Evolutionary conservation across 805 yeast genomes (phyloP).

Genomic region (Spathaspora boniae): DNA sequence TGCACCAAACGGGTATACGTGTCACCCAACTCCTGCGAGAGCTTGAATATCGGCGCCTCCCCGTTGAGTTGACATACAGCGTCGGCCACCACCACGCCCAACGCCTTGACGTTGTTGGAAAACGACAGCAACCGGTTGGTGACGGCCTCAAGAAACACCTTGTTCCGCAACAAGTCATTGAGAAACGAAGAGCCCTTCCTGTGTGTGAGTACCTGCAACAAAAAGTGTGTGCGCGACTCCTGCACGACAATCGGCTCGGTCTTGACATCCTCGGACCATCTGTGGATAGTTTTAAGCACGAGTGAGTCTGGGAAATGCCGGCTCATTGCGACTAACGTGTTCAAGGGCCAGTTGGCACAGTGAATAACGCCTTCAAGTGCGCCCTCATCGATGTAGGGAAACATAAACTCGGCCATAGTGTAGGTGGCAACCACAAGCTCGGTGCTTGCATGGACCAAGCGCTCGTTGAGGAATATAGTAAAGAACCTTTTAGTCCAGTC

Average conservation of each 20-base stretch:
- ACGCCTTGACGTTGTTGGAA: constrained; percentile 39
- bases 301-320: no score
- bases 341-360: constrained; percentile 20
- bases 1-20: constrained; percentile 21
- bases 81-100: constrained; percentile 62
- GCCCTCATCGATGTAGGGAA: constrained; percentile 7
- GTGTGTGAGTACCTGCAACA: constrained; percentile 32
- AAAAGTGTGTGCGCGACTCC: constrained; percentile 44
- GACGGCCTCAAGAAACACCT: constrained; percentile 46
- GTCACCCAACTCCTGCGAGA: constrained; percentile 24
- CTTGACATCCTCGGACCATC: constrained; percentile 28
- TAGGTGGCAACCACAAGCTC: constrained; percentile 17
- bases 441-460: constrained; percentile 1
- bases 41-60: constrained; percentile 28
- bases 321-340: constrained; percentile 15
- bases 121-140: constrained; percentile 52
- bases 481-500: constrained; percentile 17
- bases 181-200: constrained; percentile 16
- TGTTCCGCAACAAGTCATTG: constrained; percentile 27
- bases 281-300: constrained; percentile 8
- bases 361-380: constrained; percentile 8
- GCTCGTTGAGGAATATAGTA: constrained; percentile 10
- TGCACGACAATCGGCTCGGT: constrained; percentile 43
- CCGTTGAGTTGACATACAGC: constrained; percentile 32
- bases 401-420: constrained; percentile 14